Base-by-base conservation (phyloP, 441 rosid species). In the Erodium texanum region DNA sequence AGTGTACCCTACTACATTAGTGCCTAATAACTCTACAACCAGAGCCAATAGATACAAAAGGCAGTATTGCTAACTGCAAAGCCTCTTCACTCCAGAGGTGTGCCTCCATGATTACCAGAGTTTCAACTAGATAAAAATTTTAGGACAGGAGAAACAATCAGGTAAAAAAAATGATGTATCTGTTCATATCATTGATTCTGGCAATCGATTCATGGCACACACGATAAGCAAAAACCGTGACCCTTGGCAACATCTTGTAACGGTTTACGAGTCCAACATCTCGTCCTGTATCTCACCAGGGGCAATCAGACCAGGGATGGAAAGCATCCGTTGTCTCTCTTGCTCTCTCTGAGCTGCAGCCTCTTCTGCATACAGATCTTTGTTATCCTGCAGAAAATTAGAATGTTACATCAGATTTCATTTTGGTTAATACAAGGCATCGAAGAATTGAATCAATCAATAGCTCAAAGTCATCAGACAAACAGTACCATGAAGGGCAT, bases 261-360 rank as follows among this genome's bases (percentile, higher is more conserved):
- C 66, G 72, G 41, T 67, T 86, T 86, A 90, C 0, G 97, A 90
- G 76, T 95, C 99, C 73, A 87, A 73, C 99, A 95, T 95, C 82
- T 95, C 99, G 43, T 95, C 99, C 81, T 92, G 99, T 68, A 90
- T 87, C 79, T 95, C 99, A 66, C 86, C 87, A 7, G 99, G 99
- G 71, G 97, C 98, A 48, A 95, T 89, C 64, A 95, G 89, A 75
- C 99, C 99, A 1, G 99, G 99, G 74, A 95, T 89, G 23, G 92
- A 83, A 72, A 92, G 90, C 99, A 95, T 95, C 74, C 96, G 81
- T 81, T 84, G 97, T 64, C 95, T 85, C 81, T 95, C 98, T 77
- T 85, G 83, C 63, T 90, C 98, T 69, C 87, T 81, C 82, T 90
- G 97, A 15, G 89, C 90, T 34, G 98, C 98, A 50, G 98, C 96